Percentiles rank a stretch among this genome's conserved stretches.
Evolutionary conservation across 768 basidiomycete species (phyloP).

Genomic region (Hemileccinum impolitum): DNA sequence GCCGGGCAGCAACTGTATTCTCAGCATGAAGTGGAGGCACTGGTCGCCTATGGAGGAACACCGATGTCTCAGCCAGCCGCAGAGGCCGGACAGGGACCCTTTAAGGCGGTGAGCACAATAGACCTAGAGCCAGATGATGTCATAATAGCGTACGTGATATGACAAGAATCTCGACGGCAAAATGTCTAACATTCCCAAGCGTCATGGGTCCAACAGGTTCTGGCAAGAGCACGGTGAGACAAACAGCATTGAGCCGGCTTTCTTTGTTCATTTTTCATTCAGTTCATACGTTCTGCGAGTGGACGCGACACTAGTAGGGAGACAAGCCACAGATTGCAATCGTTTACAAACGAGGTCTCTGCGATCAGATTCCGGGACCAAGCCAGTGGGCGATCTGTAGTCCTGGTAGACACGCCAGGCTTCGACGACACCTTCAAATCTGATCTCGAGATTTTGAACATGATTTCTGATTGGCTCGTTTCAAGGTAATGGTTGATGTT

Average conservation of each 20-base stretch:
- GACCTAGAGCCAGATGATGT: not conserved
- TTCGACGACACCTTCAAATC: slow-evolving; percentile 18
- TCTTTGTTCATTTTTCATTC: not conserved
- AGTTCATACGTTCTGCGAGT: slow-evolving; percentile 12
- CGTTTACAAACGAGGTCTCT: slow-evolving; percentile 4
- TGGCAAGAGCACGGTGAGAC: slow-evolving; percentile 15
- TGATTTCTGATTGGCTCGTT: slow-evolving; percentile 16
- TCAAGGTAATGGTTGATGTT: slow-evolving; percentile 2
- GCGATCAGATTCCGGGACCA: slow-evolving; percentile 7
- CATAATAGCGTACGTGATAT: slow-evolving; percentile 2
- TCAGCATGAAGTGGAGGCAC: no score
- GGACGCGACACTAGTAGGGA: not conserved
- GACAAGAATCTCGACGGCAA: not conserved
- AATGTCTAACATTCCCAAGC: not conserved
- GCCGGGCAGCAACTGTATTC: no score
- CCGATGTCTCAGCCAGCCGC: no score
- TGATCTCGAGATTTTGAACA: slow-evolving; percentile 8
- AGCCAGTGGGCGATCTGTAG: not conserved
- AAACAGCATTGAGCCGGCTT: not conserved
- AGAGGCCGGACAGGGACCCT: no score
- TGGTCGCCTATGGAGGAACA: no score
- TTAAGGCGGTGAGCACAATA: no score
- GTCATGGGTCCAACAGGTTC: slow-evolving; percentile 19
- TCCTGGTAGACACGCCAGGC: slow-evolving; percentile 23
- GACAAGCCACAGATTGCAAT: slow-evolving; percentile 2